Evolutionary conservation across 495 filamentous ascomycete species (phyloP).

Genomic region (Xylaria telfairii): DNA sequence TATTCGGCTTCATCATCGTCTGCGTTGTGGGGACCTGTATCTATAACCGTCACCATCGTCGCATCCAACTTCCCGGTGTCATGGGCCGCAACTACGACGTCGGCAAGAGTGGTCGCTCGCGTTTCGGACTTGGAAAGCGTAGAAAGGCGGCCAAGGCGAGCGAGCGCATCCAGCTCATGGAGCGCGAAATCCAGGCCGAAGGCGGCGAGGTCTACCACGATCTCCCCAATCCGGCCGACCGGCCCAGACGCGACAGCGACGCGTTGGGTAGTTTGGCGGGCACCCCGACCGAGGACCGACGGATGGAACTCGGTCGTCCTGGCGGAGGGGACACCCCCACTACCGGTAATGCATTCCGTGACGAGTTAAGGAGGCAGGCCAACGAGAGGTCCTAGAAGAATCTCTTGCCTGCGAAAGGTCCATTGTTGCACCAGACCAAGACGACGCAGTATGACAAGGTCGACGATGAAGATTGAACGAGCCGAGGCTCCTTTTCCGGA

Average conservation of each 20-base stretch:
- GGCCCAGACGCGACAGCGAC: conserved; percentile 45
- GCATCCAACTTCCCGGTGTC: conserved; percentile 47
- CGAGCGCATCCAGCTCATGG: conserved; percentile 47
- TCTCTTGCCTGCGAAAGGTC: not conserved
- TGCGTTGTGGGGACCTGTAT: conserved; percentile 41
- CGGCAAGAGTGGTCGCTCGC: conserved; percentile 39
- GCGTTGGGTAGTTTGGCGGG: conserved; percentile 47
- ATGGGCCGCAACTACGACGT: conserved; percentile 46
- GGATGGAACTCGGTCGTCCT: conserved; percentile 38
- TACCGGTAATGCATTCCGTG: conserved; percentile 41
- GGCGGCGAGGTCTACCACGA: conserved; percentile 40
- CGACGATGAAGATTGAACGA: not conserved
- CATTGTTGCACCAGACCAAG: not conserved
- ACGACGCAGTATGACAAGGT: not conserved
- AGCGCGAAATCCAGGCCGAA: conserved; percentile 37
- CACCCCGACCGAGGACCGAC: conserved; percentile 42
- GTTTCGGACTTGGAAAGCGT: conserved; percentile 33
- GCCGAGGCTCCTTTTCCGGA: not conserved
- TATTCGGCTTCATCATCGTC: conserved; percentile 44
- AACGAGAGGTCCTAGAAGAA: conserved; percentile 30
- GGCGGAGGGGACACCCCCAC: not conserved
- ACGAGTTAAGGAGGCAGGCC: conserved; percentile 44
- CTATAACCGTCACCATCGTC: conserved; percentile 46
- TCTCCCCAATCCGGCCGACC: conserved; percentile 26
- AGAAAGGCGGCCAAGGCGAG: conserved; percentile 36